phyloP scores from a whole-genome alignment of 2,329 filamentous ascomycete genomes.

The Juglanconis sp. region DNA sequence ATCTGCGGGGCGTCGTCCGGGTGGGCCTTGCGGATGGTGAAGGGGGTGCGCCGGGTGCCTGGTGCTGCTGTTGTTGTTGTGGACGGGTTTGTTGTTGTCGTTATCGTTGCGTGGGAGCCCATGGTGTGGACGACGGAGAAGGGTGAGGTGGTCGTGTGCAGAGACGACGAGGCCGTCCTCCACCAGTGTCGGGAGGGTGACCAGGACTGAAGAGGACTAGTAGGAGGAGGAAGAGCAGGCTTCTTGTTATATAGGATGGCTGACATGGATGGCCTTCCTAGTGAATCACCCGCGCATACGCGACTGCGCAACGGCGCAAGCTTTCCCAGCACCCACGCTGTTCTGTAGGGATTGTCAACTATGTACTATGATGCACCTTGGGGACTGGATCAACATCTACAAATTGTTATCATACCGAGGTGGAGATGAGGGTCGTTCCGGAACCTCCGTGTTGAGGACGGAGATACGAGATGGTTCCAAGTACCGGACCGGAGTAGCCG shows the following conservation, averaged over 20 bases:
- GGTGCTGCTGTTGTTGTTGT: not conserved
- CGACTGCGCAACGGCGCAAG: not conserved
- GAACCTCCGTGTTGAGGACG: no score
- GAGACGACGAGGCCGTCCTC: not conserved
- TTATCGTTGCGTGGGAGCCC: not conserved
- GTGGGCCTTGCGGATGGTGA: conserved; percentile 25
- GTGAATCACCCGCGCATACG: not conserved
- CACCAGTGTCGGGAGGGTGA: no score
- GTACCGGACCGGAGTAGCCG: no score
- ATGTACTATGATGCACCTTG: no score
- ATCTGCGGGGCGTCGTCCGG: conserved; percentile 29
- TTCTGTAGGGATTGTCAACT: no score
- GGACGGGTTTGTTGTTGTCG: not conserved
- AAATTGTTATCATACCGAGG: no score
- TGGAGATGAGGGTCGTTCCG: no score
- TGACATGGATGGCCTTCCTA: not conserved
- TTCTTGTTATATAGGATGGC: not conserved
- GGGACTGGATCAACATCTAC: no score
- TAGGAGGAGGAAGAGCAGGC: no score
- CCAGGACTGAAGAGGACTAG: no score
- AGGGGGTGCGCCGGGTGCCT: not conserved
- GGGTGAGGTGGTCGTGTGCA: not conserved
- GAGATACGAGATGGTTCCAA: no score
- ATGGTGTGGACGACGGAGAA: not conserved
- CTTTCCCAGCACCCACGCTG: not conserved